phyloP scores from a whole-genome alignment of 2,329 filamentous ascomycete genomes.

The Cladobotryum protrusum region DNA sequence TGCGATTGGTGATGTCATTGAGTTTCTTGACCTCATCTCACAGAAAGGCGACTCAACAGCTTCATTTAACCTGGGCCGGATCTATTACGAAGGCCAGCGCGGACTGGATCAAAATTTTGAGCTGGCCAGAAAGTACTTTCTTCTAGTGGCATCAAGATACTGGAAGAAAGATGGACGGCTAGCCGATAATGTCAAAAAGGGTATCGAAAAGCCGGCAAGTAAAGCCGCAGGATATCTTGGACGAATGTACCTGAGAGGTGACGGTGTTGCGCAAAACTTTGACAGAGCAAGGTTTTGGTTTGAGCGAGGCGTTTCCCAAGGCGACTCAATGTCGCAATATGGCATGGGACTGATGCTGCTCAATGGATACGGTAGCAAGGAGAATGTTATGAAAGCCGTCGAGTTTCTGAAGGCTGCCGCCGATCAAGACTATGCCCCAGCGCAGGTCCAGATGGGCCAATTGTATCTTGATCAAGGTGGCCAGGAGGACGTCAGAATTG shows the following conservation, averaged over 20 bases:
- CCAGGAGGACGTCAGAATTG: conserved; percentile 63
- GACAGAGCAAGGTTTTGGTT: conserved; percentile 77
- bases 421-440: conserved; percentile 72
- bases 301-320: conserved; percentile 65
- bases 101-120: conserved; percentile 67
- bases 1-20: conserved; percentile 85
- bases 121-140: conserved; percentile 73
- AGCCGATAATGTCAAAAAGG: conserved; percentile 60
- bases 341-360: conserved; percentile 78
- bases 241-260: conserved; percentile 82
- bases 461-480: conserved; percentile 80
- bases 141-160: conserved; percentile 70
- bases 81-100: conserved; percentile 82
- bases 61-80: conserved; percentile 75
- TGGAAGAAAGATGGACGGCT: conserved; percentile 75
- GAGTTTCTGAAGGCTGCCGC: conserved; percentile 73
- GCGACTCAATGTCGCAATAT: conserved; percentile 79
- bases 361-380: conserved; percentile 64
- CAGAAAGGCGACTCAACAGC: conserved; percentile 85
- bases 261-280: conserved; percentile 75
- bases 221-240: conserved; percentile 85
- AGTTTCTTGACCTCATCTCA: conserved; percentile 86
- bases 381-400: conserved; percentile 65
- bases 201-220: conserved; percentile 70
- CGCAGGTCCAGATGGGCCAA: conserved; percentile 76